Evolutionary conservation across 148 eudicot genomes (phyloP), one percentile per base, ranked within the genome.

Genomic region (Cornus suecica): DNA sequence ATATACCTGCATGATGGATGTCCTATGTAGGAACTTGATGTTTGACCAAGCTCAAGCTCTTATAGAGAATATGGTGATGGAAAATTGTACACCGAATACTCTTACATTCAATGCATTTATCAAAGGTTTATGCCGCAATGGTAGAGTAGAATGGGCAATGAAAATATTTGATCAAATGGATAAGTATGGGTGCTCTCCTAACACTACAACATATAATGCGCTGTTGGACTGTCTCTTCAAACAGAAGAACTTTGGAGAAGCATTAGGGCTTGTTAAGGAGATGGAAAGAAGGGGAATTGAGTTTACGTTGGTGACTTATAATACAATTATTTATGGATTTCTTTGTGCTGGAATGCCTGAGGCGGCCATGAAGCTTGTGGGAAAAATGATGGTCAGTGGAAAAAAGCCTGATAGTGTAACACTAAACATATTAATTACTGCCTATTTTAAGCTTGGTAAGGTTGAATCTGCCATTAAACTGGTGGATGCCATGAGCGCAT

Each of bases 1-100:
- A 30, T 93, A 91, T 78, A 91, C 98, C 4, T 86, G 88, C 83
- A 90, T 93, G 98, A 84, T 93, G 66, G 91, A 91, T 84, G 98
- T 86, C 29, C 89, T 93, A 81, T 87, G 91, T 78, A 80, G 83
- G 54, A 90, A 83, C 62, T 85, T 82, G 67, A 78, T 91, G 92
- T 91, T 89, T 76, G 84, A 83, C 67, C 84, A 88, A 73, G 97
- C 90, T 64, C 81, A 83, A 81, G 69, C 74, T 42, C 91, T 93
- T 58, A 66, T 91, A 22, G 87, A 88, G 20, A 83, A 74, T 20
- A 93, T 93, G 94, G 68, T 73, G 72, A 80, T 25, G 66, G 86
- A 83, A 54, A 82, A 88, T 41, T 91, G 92, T 71, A 77, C 85
- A n/a, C 97, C 98, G 32, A 93, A 87, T 83, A 83, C 87, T 29